phyloP scores from a whole-genome alignment of 495 filamentous ascomycete genomes.

The Penicillium salamii region DNA sequence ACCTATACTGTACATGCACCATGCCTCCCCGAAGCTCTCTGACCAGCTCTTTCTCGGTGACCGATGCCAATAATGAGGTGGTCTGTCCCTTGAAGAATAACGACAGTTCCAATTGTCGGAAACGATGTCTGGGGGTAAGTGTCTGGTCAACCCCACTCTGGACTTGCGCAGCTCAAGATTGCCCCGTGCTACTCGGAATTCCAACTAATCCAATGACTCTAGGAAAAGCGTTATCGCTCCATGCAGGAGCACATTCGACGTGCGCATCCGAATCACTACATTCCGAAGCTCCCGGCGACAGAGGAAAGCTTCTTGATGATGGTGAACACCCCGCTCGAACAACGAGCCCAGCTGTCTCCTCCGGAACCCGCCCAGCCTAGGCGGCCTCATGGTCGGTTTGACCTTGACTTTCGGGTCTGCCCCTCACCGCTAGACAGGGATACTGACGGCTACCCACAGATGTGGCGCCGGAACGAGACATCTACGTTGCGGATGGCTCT shows the following conservation, averaged over 20 bases:
- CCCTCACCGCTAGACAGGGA: not conserved
- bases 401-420: not conserved
- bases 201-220: slow-evolving; percentile 29
- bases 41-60: slow-evolving; percentile 87
- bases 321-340: slow-evolving; percentile 84
- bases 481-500: slow-evolving; percentile 64
- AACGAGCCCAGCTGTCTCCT: slow-evolving; percentile 60
- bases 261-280: slow-evolving; percentile 96
- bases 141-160: slow-evolving; percentile 11
- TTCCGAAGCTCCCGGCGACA: slow-evolving; percentile 96
- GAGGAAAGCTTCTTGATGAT: slow-evolving; percentile 97
- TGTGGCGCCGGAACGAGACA: slow-evolving; percentile 43
- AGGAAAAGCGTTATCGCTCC: slow-evolving; percentile 97
- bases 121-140: slow-evolving; percentile 96
- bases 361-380: slow-evolving; percentile 44
- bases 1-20: slow-evolving; percentile 39
- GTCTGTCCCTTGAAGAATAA: slow-evolving; percentile 95
- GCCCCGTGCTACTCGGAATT: slow-evolving; percentile 3
- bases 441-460: slow-evolving; percentile 37
- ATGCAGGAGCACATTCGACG: slow-evolving; percentile 99
- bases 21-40: slow-evolving; percentile 88
- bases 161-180: not conserved
- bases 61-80: slow-evolving; percentile 90
- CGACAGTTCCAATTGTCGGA: slow-evolving; percentile 95
- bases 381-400: slow-evolving; percentile 35